These are phyloP conservation scores for Areca catechu DNA, from an alignment of 176 grass and related monocot species.

Conservation along the genomic window DNA sequence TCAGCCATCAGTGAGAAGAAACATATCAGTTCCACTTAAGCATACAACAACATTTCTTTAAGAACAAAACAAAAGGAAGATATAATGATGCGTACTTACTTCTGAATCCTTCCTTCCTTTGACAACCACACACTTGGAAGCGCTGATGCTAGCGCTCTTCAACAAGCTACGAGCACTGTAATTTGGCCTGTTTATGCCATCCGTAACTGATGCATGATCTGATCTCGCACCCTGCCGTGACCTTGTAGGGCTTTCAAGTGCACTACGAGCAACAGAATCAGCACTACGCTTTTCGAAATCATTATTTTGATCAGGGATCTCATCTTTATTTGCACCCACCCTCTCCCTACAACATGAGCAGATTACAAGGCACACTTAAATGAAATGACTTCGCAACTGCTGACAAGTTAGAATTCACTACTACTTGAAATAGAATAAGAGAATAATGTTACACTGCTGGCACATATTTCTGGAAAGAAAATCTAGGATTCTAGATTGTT, in stretches of 20 bases:
- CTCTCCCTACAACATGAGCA: constrained; percentile 44
- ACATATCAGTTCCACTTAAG: background rate
- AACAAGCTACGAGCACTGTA: constrained; percentile 50
- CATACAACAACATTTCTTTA: background rate
- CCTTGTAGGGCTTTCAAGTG: constrained; percentile 26
- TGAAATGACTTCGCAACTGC: no score
- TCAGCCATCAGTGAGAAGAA: no score
- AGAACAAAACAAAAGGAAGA: background rate
- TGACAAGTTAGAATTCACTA: no score
- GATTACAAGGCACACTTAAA: background rate
- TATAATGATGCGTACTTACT: constrained; percentile 32
- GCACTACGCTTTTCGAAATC: constrained; percentile 41
- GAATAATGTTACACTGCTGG: no score
- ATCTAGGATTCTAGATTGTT: background rate
- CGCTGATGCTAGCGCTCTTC: constrained; percentile 90
- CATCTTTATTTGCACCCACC: constrained; percentile 49
- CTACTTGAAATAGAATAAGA: no score
- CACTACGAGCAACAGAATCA: constrained; percentile 22
- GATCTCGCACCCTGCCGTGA: constrained; percentile 33
- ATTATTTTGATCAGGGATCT: constrained; percentile 8
- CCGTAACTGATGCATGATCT: constrained; percentile 42
- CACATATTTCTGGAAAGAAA: background rate
- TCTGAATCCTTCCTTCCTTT: constrained; percentile 52
- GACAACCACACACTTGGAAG: constrained; percentile 60
- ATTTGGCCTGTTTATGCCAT: constrained; percentile 52